Percentiles rank a stretch among this genome's conserved stretches.
phyloP scores from a whole-genome alignment of 805 yeast species.

The Lachancea thermotolerans region DNA sequence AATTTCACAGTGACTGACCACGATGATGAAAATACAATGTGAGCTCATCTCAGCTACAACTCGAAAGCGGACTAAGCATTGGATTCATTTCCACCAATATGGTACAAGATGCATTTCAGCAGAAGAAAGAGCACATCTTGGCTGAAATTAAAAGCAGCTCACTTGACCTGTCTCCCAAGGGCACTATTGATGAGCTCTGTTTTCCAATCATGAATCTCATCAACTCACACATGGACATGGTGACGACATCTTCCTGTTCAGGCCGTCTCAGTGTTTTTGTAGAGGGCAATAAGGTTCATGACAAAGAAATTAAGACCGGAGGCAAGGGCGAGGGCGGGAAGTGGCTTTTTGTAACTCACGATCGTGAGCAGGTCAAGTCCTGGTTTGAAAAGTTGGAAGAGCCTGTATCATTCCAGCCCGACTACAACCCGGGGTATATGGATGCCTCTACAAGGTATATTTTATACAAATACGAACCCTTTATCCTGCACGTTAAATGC shows the following conservation, averaged over 20 bases:
- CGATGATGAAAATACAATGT: neutral
- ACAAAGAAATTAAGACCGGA: constrained; percentile 43
- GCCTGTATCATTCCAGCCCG: constrained; percentile 6
- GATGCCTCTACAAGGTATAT: constrained; percentile 43
- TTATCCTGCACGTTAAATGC: constrained; percentile 79
- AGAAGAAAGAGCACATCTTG: constrained; percentile 52
- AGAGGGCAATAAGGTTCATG: constrained; percentile 54
- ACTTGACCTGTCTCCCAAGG: constrained; percentile 80
- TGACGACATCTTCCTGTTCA: constrained; percentile 84
- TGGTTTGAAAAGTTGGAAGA: constrained; percentile 40
- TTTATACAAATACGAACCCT: constrained; percentile 76
- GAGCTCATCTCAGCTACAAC: neutral
- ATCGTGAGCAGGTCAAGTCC: constrained; percentile 37
- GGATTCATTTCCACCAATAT: neutral
- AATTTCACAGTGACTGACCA: too few species aligned
- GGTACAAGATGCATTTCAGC: constrained; percentile 51
- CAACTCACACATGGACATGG: constrained; percentile 58
- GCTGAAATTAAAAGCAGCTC: constrained; percentile 40
- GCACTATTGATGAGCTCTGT: constrained; percentile 70
- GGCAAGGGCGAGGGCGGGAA: constrained; percentile 82
- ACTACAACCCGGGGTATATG: neutral
- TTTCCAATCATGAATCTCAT: constrained; percentile 65
- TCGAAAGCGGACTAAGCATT: neutral
- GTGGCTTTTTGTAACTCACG: constrained; percentile 79
- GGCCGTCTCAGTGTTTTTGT: constrained; percentile 79